phyloP scores from a whole-genome alignment of 192 early-diverging fungal genomes.

The Piromyces finnis region DNA sequence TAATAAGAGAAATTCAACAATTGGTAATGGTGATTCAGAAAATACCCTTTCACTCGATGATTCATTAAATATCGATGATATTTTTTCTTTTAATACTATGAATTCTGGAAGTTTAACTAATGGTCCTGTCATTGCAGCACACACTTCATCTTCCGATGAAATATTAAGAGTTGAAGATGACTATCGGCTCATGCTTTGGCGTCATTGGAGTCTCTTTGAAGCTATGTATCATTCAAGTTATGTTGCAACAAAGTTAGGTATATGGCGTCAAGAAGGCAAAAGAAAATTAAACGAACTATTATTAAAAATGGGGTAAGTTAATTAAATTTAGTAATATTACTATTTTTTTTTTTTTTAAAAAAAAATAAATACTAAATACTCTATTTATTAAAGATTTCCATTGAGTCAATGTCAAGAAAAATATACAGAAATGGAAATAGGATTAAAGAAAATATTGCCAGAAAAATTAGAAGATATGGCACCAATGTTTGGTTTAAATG shows the following conservation, averaged over 20 bases:
- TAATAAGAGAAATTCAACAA: slow-evolving; percentile 3
- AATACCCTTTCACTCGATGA: neutral
- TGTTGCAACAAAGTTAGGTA: slow-evolving; percentile 67
- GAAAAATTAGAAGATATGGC: slow-evolving; percentile 45
- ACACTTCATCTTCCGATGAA: slow-evolving; percentile 14
- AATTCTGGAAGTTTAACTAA: neutral
- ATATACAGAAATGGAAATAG: slow-evolving; percentile 47
- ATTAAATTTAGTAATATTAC: neutral
- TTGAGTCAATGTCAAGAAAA: slow-evolving; percentile 56
- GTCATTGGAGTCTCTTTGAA: slow-evolving; percentile 83
- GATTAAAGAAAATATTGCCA: slow-evolving; percentile 33
- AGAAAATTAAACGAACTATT: slow-evolving; percentile 60
- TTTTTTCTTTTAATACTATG: neutral
- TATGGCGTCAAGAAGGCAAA: slow-evolving; percentile 74
- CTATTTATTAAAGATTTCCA: slow-evolving; percentile 37
- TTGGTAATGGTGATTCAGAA: neutral
- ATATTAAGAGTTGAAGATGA: slow-evolving; percentile 50
- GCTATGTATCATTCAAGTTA: slow-evolving; percentile 76
- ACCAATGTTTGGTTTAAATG: slow-evolving; percentile 58
- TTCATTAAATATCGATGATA: neutral
- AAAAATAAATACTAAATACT: too few species aligned
- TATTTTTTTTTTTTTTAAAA: too few species aligned
- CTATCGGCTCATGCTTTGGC: slow-evolving; percentile 64
- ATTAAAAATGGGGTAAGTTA: slow-evolving; percentile 68
- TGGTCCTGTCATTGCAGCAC: slow-evolving; percentile 6